These are phyloP conservation scores for Spatholobus suberectus DNA, from an alignment of 306 rosid genomes.

Conservation along the genomic window DNA sequence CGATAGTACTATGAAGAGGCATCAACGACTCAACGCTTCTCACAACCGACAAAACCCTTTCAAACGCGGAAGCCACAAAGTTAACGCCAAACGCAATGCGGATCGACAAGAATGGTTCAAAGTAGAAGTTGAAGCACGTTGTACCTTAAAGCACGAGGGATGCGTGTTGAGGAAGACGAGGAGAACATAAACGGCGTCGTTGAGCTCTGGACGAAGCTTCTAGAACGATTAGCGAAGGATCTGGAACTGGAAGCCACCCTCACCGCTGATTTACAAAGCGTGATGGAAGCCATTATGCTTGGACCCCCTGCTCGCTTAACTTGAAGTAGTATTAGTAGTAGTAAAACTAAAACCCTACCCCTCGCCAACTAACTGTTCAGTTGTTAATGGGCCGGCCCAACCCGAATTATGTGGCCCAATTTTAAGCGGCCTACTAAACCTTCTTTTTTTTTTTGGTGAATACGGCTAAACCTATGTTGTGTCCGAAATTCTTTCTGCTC, in stretches of 20 bases:
- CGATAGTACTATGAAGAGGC: slow-evolving; percentile 89
- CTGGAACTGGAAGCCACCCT: slow-evolving; percentile 63
- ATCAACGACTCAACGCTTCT: slow-evolving; percentile 77
- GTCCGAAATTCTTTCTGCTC: too few relatives aligned
- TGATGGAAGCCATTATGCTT: slow-evolving; percentile 55
- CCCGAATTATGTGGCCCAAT: background rate
- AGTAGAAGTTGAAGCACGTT: background rate
- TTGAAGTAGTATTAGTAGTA: too few relatives aligned
- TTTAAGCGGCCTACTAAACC: background rate
- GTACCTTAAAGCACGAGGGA: slow-evolving; percentile 68
- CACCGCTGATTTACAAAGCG: slow-evolving; percentile 69
- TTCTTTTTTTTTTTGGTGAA: too few relatives aligned
- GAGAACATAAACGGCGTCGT: slow-evolving; percentile 44
- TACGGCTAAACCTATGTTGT: too few relatives aligned
- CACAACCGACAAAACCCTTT: slow-evolving; percentile 65
- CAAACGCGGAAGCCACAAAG: background rate
- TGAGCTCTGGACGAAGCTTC: slow-evolving; percentile 47
- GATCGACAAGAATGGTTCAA: background rate
- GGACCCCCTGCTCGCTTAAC: background rate
- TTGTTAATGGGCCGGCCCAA: slow-evolving; percentile 28
- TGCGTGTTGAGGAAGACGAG: slow-evolving; percentile 52
- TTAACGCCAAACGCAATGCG: background rate
- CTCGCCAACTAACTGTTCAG: background rate
- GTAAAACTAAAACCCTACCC: background rate
- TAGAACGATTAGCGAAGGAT: slow-evolving; percentile 60